A percentile compares a stretch with the other conserved stretches of the same genome.
Conservation (phyloP, 768 basidiomycete species). For the Suillus plorans region DNA sequence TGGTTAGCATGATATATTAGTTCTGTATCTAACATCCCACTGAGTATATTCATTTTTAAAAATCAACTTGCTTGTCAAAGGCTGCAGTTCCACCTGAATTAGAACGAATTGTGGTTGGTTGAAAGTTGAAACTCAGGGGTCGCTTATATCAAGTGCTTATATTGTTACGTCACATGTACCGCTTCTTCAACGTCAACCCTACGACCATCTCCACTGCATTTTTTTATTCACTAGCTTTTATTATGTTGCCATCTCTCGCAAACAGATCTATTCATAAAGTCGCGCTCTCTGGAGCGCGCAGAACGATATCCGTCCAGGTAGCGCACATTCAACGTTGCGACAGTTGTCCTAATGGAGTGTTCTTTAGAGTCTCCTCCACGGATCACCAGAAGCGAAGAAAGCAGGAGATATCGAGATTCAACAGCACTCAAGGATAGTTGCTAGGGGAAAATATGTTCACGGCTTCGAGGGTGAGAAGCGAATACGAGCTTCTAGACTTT, state of each 20-base stretch:
- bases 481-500: slow-evolving; percentile 1
- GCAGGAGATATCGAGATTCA: slow-evolving; percentile 74
- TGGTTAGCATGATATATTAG: neutral
- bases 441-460: slow-evolving; percentile 92
- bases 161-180: neutral
- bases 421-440: slow-evolving; percentile 88
- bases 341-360: slow-evolving; percentile 26
- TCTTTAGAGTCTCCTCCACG: slow-evolving; percentile 80
- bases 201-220: neutral
- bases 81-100: neutral
- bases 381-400: slow-evolving; percentile 86
- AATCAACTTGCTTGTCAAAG: neutral
- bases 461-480: slow-evolving; percentile 69
- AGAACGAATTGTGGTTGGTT: neutral
- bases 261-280: slow-evolving; percentile 16
- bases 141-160: neutral
- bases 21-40: neutral
- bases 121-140: slow-evolving; percentile 4
- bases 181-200: neutral
- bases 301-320: slow-evolving; percentile 68
- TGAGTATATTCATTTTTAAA: neutral
- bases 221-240: neutral
- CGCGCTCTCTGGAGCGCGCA: slow-evolving; percentile 31
- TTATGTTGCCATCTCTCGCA: slow-evolving; percentile 24
- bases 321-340: slow-evolving; percentile 18